Base-by-base conservation (phyloP, 768 basidiomycete species). In the Russula sp. region DNA sequence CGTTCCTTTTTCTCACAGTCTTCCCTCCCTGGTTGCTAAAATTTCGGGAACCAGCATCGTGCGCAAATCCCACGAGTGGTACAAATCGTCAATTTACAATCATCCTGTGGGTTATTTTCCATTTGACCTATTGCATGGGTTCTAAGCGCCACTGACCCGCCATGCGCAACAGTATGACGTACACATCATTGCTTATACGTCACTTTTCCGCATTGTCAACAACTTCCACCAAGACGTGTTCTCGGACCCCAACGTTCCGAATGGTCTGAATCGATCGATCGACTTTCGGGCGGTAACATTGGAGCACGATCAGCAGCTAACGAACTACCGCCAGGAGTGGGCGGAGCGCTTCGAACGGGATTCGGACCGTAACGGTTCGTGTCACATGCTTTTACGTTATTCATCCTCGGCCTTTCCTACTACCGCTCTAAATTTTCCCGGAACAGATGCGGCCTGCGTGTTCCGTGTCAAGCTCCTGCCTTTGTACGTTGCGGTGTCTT, bases 1-100 rank as follows among this genome's bases (percentile, higher is more conserved):
- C 85, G 74, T 76, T 58, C 80, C 78, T 76, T 60, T 80, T 78
- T 20, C n/a, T 90, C 34, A 14, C 13, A 3, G 0, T 16, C 50
- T 2, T 24, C 13, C 48, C 14, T 16, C 22, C 24, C 20, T 28
- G 42, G 32, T 38, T 51, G 34, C 48, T 44, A 10, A 36, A 49
- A n/a, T 13, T 8, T 51, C 13, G 49, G 14, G 24, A 20, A n/a
- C 5, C 34, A 67, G 68, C 53, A 67, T 67, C 34, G 50, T 69
- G 18, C 63, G 66, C n/a, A 59, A 56, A 18, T 67, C 66, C 16
- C 52, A 16, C 34, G 44, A 50, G 9, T 69, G 68, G 68, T 69
- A 69, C 57, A 64, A 69, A 36, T 40, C 61, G 40, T 69, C 66
- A 10, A 24, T 14, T 36, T 24, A 62, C 60, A 69, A 69, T 24